Conservation (phyloP, 1,284 basidiomycete genomes). For the Cryptococcus neoformans region DNA sequence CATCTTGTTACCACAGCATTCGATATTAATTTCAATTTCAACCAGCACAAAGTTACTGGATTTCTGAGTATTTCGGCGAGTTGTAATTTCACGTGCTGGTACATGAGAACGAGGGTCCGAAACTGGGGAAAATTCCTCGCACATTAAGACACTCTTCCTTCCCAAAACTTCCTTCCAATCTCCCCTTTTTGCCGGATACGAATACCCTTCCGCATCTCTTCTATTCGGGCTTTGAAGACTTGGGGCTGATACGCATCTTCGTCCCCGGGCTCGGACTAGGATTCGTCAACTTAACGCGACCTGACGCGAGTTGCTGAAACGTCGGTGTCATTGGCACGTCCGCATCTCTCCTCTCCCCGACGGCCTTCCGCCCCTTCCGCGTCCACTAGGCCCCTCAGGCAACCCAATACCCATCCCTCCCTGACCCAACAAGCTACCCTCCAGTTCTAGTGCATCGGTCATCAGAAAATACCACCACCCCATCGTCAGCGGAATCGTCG, state of each 20-base stretch:
- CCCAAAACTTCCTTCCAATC: neutral
- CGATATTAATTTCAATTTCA: too few relatives aligned
- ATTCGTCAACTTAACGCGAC: neutral
- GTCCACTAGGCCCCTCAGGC: neutral
- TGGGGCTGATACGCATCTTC: constrained; percentile 13
- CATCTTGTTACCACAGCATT: too few relatives aligned
- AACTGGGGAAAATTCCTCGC: too few relatives aligned
- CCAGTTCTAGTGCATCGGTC: constrained; percentile 34
- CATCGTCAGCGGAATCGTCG: constrained; percentile 73
- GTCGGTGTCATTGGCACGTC: constrained; percentile 9
- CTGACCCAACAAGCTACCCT: constrained; percentile 18
- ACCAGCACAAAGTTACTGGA: too few relatives aligned
- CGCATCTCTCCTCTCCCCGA: neutral
- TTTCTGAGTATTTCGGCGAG: too few relatives aligned
- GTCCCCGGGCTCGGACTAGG: constrained; percentile 1
- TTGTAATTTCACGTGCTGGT: too few relatives aligned
- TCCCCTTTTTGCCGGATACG: neutral
- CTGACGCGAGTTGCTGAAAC: constrained; percentile 14
- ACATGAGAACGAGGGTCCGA: too few relatives aligned
- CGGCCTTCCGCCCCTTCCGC: too few relatives aligned
- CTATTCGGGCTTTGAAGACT: constrained; percentile 9
- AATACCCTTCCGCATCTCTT: neutral
- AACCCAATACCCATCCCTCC: neutral
- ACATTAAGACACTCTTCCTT: too few relatives aligned
- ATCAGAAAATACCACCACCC: constrained; percentile 75